Evolutionary conservation across 2,329 filamentous ascomycete species (phyloP).

Genomic region (Colletotrichum magnum): DNA sequence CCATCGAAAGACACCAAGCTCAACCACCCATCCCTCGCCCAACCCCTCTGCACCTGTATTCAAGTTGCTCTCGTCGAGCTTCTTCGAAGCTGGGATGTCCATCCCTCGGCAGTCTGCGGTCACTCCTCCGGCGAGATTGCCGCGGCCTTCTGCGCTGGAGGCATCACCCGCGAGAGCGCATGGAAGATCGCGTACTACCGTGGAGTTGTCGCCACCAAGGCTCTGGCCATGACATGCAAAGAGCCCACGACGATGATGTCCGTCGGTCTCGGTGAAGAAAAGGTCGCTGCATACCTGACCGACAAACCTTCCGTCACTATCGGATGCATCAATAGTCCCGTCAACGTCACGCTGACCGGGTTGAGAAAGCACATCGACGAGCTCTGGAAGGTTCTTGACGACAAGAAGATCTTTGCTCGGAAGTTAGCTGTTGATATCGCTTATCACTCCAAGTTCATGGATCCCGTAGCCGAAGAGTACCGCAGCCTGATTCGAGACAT

Average conservation of each 20-base stretch:
- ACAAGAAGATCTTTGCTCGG: slow-evolving; percentile 51
- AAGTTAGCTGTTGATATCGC: slow-evolving; percentile 55
- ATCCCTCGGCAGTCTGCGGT: slow-evolving; percentile 54
- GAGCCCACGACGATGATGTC: slow-evolving; percentile 19
- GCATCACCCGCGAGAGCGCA: slow-evolving; percentile 53
- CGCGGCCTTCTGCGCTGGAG: slow-evolving; percentile 57
- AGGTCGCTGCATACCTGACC: slow-evolving; percentile 47
- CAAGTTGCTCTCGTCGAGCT: slow-evolving; percentile 59
- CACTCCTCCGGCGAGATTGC: slow-evolving; percentile 64
- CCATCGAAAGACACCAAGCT: slow-evolving; percentile 45
- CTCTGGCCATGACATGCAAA: neutral
- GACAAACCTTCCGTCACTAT: slow-evolving; percentile 47
- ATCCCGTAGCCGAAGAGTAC: slow-evolving; percentile 54
- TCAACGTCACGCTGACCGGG: slow-evolving; percentile 61
- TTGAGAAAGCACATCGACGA: slow-evolving; percentile 50
- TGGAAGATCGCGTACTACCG: slow-evolving; percentile 59
- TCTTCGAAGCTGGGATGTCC: slow-evolving; percentile 50
- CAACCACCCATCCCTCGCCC: slow-evolving; percentile 53
- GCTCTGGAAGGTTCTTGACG: slow-evolving; percentile 43
- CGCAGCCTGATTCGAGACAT: slow-evolving; percentile 45
- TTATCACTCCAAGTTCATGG: slow-evolving; percentile 63
- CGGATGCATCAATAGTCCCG: slow-evolving; percentile 61
- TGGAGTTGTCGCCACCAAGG: slow-evolving; percentile 45
- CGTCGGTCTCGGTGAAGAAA: slow-evolving; percentile 29
- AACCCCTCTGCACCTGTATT: slow-evolving; percentile 57